phyloP scores from a whole-genome alignment of 23 red algal species.

The Agarophyton chilense region DNA sequence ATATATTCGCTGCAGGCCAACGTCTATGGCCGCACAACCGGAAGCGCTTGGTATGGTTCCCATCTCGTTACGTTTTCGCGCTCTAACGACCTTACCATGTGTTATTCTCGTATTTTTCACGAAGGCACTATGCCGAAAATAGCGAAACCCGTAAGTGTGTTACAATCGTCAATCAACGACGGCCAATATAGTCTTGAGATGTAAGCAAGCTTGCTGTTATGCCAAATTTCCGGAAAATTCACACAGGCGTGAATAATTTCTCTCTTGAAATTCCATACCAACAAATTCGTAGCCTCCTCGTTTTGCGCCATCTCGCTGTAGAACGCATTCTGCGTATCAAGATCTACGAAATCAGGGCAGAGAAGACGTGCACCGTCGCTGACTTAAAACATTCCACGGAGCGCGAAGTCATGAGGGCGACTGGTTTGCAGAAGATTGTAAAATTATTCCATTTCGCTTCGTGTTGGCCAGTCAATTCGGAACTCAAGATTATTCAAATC shows the following conservation, averaged over 20 bases:
- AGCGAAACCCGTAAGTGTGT: background rate
- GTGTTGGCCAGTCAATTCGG: background rate
- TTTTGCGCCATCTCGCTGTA: background rate
- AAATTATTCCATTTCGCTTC: background rate
- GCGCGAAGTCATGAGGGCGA: background rate
- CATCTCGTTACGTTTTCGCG: background rate
- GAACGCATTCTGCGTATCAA: constrained; percentile 22
- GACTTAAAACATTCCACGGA: background rate
- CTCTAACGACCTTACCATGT: background rate
- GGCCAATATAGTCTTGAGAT: background rate
- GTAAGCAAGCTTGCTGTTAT: background rate
- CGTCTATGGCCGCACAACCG: background rate
- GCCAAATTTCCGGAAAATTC: background rate
- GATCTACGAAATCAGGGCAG: background rate
- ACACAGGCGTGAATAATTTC: constrained; percentile 24
- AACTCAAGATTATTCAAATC: background rate
- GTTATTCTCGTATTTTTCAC: background rate
- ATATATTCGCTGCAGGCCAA: background rate
- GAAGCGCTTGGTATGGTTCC: background rate
- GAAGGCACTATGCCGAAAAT: background rate
- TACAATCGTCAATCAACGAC: background rate
- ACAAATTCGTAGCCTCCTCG: constrained; percentile 10
- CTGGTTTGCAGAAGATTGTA: background rate
- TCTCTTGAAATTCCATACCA: constrained; percentile 7
- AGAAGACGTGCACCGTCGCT: background rate